phyloP scores from a whole-genome alignment of 805 yeast species.

The Jamesozyma lodderae region DNA sequence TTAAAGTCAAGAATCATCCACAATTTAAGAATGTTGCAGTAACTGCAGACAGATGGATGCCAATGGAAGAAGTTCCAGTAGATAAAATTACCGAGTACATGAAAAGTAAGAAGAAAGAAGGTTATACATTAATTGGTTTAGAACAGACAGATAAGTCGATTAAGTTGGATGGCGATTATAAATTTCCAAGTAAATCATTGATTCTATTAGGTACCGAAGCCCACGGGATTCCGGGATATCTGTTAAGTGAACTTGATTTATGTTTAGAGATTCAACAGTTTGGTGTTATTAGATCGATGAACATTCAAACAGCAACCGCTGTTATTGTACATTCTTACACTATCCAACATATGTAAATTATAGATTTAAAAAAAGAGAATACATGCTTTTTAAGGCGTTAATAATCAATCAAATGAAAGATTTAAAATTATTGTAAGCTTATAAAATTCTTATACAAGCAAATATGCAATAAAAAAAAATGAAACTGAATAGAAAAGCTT shows the following conservation, averaged over 20 bases:
- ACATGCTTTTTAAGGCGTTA: too few relatives aligned
- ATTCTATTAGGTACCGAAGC: slow-evolving; percentile 78
- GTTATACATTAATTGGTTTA: slow-evolving; percentile 79
- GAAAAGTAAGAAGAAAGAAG: slow-evolving; percentile 55
- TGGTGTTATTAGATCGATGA: slow-evolving; percentile 91
- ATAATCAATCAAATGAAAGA: too few relatives aligned
- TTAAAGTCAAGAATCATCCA: slow-evolving; percentile 48
- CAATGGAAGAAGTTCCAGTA: slow-evolving; percentile 65
- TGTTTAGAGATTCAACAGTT: slow-evolving; percentile 88
- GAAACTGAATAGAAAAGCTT: not conserved
- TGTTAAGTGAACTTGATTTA: slow-evolving; percentile 70
- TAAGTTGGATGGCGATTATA: slow-evolving; percentile 49
- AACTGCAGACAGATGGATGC: slow-evolving; percentile 95
- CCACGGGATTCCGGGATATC: slow-evolving; percentile 84
- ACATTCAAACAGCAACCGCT: slow-evolving; percentile 94
- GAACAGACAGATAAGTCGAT: slow-evolving; percentile 92
- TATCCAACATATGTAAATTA: slow-evolving; percentile 27
- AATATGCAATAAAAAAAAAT: too few relatives aligned
- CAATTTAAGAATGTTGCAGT: slow-evolving; percentile 86
- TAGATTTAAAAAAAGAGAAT: too few relatives aligned
- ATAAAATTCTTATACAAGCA: too few relatives aligned
- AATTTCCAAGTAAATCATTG: slow-evolving; percentile 72
- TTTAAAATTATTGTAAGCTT: too few relatives aligned
- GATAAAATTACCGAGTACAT: slow-evolving; percentile 48
- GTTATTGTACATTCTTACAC: slow-evolving; percentile 89